Percentiles rank a stretch among this genome's conserved stretches.
These are phyloP conservation scores for Venturia pyrina DNA, from an alignment of 2,329 filamentous ascomycete genomes.

Conservation along the genomic window DNA sequence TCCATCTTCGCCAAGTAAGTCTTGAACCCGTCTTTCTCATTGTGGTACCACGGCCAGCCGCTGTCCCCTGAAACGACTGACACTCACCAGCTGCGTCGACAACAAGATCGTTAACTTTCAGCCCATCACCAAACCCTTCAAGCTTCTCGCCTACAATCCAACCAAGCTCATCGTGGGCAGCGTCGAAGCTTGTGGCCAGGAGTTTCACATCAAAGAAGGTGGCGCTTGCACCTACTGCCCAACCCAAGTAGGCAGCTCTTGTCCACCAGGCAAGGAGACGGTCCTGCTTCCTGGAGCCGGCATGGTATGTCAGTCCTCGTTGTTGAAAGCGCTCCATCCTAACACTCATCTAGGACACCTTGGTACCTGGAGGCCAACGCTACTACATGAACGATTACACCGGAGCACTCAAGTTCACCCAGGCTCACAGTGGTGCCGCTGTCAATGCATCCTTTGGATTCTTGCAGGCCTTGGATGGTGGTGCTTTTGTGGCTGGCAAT, in stretches of 20 bases:
- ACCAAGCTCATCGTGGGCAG: not conserved
- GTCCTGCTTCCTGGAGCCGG: constrained; percentile 1
- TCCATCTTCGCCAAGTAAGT: not conserved
- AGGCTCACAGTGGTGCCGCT: not conserved
- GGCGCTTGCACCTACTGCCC: constrained; percentile 6
- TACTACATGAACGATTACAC: not conserved
- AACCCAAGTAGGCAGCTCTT: not conserved
- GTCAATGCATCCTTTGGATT: not conserved
- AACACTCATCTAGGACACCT: not conserved
- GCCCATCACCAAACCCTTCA: not conserved
- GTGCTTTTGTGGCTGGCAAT: not conserved
- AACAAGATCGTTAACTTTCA: not conserved
- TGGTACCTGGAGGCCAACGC: constrained; percentile 6
- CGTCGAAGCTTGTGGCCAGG: constrained; percentile 1
- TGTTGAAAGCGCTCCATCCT: not conserved
- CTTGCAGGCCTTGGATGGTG: not conserved
- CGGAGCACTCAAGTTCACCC: constrained; percentile 2
- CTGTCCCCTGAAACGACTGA: not conserved
- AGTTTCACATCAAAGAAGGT: constrained; percentile 1
- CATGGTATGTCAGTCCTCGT: not conserved
- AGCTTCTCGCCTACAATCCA: not conserved
- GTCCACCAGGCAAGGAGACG: constrained; percentile 7
- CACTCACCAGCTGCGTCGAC: not conserved
- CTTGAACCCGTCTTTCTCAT: not conserved
- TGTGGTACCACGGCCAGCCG: not conserved